A percentile compares a stretch with the other conserved stretches of the same genome.
Evolutionary conservation across 345 rosid genomes (phyloP).

Genomic region (Trapa incisa): DNA sequence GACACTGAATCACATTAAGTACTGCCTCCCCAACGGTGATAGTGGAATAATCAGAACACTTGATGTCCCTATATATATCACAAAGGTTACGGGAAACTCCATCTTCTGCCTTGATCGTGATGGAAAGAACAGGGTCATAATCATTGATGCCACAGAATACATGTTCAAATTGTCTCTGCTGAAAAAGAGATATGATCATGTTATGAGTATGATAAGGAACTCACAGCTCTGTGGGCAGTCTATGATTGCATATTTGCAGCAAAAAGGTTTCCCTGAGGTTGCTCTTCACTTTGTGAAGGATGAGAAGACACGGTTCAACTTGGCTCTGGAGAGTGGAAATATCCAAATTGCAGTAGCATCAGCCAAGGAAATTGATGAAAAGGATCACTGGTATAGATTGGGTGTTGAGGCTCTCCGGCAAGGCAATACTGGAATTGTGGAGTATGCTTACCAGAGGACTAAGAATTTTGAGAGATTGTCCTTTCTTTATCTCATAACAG

Average conservation of each 20-base stretch:
- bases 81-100: constrained; percentile 55
- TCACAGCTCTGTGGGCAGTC: constrained; percentile 96
- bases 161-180: constrained; percentile 71
- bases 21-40: constrained; percentile 94
- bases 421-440: constrained; percentile 85
- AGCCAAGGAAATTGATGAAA: constrained; percentile 93
- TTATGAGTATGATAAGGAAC: constrained; percentile 90
- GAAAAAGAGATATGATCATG: constrained; percentile 76
- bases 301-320: constrained; percentile 79
- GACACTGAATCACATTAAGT: constrained; percentile 78
- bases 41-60: constrained; percentile 77
- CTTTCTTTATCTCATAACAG: constrained; percentile 81
- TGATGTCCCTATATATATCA: constrained; percentile 73
- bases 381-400: constrained; percentile 78
- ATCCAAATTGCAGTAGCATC: constrained; percentile 92
- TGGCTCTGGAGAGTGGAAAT: constrained; percentile 95
- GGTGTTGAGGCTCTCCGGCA: constrained; percentile 99
- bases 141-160: constrained; percentile 78
- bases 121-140: constrained; percentile 58
- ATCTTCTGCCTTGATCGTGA: constrained; percentile 80
- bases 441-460: constrained; percentile 91
- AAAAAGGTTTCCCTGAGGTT: constrained; percentile 96
- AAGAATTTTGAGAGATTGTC: constrained; percentile 94
- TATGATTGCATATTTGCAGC: constrained; percentile 91
- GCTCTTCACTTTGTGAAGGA: constrained; percentile 96